phyloP scores from a whole-genome alignment of 768 basidiomycete genomes.

The Porpolomopsis calyptriformis region DNA sequence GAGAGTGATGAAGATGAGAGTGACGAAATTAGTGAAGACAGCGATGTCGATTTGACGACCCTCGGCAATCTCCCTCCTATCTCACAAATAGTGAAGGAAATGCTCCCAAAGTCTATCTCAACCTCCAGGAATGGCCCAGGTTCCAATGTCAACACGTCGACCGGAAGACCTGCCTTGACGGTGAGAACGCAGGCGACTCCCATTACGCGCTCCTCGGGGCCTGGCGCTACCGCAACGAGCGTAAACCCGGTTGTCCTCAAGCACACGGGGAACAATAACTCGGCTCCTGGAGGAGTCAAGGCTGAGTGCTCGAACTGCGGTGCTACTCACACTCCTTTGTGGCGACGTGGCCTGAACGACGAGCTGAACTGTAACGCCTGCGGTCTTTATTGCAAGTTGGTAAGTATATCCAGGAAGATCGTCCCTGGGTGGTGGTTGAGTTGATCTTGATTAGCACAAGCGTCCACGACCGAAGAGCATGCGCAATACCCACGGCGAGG shows the following conservation, averaged over 20 bases:
- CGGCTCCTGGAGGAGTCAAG: constrained; percentile 50
- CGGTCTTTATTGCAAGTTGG: constrained; percentile 79
- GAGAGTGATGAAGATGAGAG: constrained; percentile 26
- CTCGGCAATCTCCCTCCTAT: constrained; percentile 22
- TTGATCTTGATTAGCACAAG: constrained; percentile 51
- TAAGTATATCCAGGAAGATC: constrained; percentile 16
- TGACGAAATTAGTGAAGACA: constrained; percentile 28
- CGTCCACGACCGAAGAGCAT: constrained; percentile 82
- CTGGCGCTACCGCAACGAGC: constrained; percentile 55
- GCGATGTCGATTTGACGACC: constrained; percentile 12
- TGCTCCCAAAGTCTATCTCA: constrained; percentile 42
- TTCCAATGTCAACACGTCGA: constrained; percentile 35
- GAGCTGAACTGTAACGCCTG: constrained; percentile 87
- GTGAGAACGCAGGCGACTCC: constrained; percentile 43
- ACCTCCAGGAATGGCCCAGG: constrained; percentile 50
- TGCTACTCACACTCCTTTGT: constrained; percentile 79
- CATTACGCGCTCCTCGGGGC: constrained; percentile 45
- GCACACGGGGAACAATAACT: constrained; percentile 24
- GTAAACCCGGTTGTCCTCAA: constrained; percentile 36
- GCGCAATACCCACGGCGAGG: constrained; percentile 68
- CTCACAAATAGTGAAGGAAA: constrained; percentile 31
- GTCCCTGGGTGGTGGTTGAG: neutral
- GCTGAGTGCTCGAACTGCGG: constrained; percentile 85
- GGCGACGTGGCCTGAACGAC: constrained; percentile 79
- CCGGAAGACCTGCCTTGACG: constrained; percentile 46